Evolutionary conservation across 1,284 basidiomycete species (phyloP).

Genomic region (Apiotrichum brassicae): DNA sequence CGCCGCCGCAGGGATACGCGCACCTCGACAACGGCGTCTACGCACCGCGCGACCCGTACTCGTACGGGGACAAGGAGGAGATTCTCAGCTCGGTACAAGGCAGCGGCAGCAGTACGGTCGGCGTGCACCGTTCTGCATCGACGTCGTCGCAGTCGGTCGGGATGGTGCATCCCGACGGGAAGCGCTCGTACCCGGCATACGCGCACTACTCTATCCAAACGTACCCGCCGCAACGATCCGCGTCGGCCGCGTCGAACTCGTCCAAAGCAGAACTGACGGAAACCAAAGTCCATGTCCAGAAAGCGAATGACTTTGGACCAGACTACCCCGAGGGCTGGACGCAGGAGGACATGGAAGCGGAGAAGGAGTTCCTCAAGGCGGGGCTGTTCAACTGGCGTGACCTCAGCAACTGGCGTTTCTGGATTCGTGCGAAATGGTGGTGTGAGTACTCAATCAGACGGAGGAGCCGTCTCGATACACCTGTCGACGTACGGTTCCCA

Average conservation of each 20-base stretch:
- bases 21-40: too few species aligned
- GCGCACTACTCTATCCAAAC: conserved; percentile 4
- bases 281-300: too few species aligned
- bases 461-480: not conserved
- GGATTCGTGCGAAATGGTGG: conserved; percentile 53
- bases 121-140: not conserved
- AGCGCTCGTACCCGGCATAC: conserved; percentile 3
- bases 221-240: not conserved
- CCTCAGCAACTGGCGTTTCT: conserved; percentile 50
- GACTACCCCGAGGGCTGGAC: conserved; percentile 33
- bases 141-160: not conserved
- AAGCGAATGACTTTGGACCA: not conserved
- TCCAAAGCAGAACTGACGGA: too few species aligned
- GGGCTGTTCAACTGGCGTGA: conserved; percentile 51
- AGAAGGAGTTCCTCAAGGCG: conserved; percentile 40
- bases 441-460: conserved; percentile 44
- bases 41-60: too few species aligned
- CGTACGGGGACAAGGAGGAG: too few species aligned
- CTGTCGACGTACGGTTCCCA: too few species aligned
- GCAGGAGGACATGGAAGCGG: conserved; percentile 41
- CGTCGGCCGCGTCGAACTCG: not conserved
- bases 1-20: too few species aligned
- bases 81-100: too few species aligned
- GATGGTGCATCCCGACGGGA: not conserved
- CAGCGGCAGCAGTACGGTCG: not conserved